A percentile compares a stretch with the other conserved stretches of the same genome.
Evolutionary conservation across 371 early-diverging fungal genomes (phyloP).

Genomic region (Enterocytospora artemiae): DNA sequence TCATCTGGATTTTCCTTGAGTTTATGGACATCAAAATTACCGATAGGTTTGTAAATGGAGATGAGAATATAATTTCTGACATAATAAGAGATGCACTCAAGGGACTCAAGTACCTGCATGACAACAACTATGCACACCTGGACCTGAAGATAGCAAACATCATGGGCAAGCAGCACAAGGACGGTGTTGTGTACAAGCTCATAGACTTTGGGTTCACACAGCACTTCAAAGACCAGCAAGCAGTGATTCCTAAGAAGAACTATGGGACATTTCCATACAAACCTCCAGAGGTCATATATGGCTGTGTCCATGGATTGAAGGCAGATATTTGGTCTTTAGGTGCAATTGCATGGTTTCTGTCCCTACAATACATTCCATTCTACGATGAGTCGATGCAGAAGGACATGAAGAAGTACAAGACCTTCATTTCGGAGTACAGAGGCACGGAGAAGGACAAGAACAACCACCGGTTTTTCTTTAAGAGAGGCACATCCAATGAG

Average conservation of each 20-base stretch:
- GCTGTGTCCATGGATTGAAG: slow-evolving; percentile 53
- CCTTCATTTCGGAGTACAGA: slow-evolving; percentile 28
- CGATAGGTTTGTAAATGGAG: slow-evolving; percentile 31
- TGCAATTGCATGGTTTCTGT: slow-evolving; percentile 48
- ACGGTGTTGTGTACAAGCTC: slow-evolving; percentile 49
- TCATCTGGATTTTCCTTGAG: slow-evolving; percentile 58
- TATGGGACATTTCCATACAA: slow-evolving; percentile 60
- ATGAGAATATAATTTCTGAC: slow-evolving; percentile 52
- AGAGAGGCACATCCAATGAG: slow-evolving; percentile 31
- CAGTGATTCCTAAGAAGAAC: slow-evolving; percentile 46
- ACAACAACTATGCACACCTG: slow-evolving; percentile 54
- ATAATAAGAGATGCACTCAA: slow-evolving; percentile 48
- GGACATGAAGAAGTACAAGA: slow-evolving; percentile 36
- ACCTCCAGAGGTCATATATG: slow-evolving; percentile 56
- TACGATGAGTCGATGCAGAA: slow-evolving; percentile 41
- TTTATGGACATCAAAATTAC: slow-evolving; percentile 47
- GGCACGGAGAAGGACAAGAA: slow-evolving; percentile 6
- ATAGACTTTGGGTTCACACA: slow-evolving; percentile 59
- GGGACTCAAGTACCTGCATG: slow-evolving; percentile 55
- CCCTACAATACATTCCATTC: slow-evolving; percentile 43
- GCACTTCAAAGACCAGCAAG: slow-evolving; percentile 6
- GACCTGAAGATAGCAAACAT: slow-evolving; percentile 59
- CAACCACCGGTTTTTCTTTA: slow-evolving; percentile 32
- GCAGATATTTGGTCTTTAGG: slow-evolving; percentile 58
- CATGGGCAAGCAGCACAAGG: slow-evolving; percentile 48